A percentile compares a stretch with the other conserved stretches of the same genome.
Conservation (phyloP, 2,329 filamentous ascomycete species). For the Colletotrichum orbiculare region DNA sequence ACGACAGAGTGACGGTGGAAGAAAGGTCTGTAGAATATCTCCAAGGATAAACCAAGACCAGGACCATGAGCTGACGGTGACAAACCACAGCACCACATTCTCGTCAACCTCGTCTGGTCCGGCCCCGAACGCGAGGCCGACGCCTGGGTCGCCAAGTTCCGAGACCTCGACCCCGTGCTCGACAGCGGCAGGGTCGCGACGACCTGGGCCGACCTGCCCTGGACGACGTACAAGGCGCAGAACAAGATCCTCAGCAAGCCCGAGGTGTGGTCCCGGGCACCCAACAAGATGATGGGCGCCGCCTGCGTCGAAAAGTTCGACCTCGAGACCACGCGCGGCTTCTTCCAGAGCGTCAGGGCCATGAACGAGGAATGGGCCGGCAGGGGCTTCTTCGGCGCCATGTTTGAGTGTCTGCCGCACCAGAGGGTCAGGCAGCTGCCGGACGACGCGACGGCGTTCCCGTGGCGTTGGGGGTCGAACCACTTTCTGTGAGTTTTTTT, state of each 20-base stretch:
- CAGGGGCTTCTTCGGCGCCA: constrained; percentile 27
- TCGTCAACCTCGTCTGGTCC: constrained; percentile 29
- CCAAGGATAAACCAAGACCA: constrained; percentile 38
- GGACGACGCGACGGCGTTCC: constrained; percentile 25
- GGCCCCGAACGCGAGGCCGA: constrained; percentile 16
- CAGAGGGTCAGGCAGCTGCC: constrained; percentile 24
- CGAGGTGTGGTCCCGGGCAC: constrained; percentile 26
- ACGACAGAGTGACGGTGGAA: constrained; percentile 38
- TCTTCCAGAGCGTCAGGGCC: constrained; percentile 22
- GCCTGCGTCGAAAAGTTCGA: constrained; percentile 28
- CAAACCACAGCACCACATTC: constrained; percentile 8
- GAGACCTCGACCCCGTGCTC: constrained; percentile 6
- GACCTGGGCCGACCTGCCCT: constrained; percentile 23
- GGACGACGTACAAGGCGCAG: constrained; percentile 30
- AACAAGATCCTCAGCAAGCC: constrained; percentile 29
- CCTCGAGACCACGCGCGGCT: constrained; percentile 12
- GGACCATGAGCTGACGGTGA: not conserved
- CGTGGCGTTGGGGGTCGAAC: constrained; percentile 29
- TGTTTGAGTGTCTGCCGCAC: constrained; percentile 30
- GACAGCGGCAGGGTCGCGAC: constrained; percentile 11
- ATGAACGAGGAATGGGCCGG: constrained; percentile 32
- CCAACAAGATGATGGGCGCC: constrained; percentile 34
- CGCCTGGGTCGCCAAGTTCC: constrained; percentile 15
- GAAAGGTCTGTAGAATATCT: constrained; percentile 33
- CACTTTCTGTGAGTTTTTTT: constrained; percentile 21